These are phyloP conservation scores for Ballota nigra DNA, from an alignment of 257 asterid species.

Conservation along the genomic window DNA sequence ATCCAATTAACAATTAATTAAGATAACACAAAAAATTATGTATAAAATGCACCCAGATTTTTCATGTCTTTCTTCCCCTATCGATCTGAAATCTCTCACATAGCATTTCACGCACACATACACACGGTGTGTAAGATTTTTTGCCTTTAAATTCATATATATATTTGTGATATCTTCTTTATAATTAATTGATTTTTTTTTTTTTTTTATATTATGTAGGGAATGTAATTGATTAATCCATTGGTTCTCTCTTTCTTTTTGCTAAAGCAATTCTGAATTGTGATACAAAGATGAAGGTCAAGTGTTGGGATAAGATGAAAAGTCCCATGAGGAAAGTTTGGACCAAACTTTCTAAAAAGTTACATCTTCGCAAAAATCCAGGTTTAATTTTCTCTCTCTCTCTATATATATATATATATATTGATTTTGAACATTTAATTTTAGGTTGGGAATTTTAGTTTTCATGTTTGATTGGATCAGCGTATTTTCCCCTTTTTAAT, in stretches of 20 bases:
- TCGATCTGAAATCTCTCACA: slow-evolving; percentile 4
- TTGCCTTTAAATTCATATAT: not conserved
- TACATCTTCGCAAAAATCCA: slow-evolving; percentile 36
- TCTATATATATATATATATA: not conserved
- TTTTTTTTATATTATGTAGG: not conserved
- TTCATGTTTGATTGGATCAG: not conserved
- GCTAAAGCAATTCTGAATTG: not conserved
- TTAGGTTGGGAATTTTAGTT: not conserved
- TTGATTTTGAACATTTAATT: not conserved
- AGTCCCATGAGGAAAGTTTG: slow-evolving; percentile 51
- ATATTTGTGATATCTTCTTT: not conserved
- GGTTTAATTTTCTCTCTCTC: slow-evolving; percentile 32
- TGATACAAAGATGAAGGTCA: slow-evolving; percentile 30
- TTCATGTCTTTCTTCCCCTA: not conserved
- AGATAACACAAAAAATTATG: not conserved
- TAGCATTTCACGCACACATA: slow-evolving; percentile 6
- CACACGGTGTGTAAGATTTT: slow-evolving; percentile 6
- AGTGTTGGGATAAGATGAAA: slow-evolving; percentile 45
- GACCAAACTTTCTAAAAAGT: slow-evolving; percentile 41
- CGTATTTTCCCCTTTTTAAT: not conserved
- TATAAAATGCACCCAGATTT: not conserved
- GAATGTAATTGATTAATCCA: not conserved
- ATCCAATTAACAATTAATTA: not conserved
- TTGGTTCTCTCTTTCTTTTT: not conserved
- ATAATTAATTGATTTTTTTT: not conserved